Conservation (phyloP, 371 early-diverging fungal species). For the Massospora cicadina region DNA sequence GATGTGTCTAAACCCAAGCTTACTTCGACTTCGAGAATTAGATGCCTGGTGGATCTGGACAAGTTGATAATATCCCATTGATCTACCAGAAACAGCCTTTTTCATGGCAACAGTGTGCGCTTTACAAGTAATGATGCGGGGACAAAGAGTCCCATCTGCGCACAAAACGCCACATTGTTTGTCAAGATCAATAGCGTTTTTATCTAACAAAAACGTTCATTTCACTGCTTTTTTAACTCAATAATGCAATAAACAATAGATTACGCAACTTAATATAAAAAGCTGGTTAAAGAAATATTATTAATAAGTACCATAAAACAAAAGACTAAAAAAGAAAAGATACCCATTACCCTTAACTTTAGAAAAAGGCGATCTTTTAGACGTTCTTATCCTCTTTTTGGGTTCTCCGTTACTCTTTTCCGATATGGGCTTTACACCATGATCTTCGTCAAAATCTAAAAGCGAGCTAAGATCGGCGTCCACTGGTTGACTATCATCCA, state of each 20-base stretch:
- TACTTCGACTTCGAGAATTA: slow-evolving; percentile 8
- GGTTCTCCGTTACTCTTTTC: not conserved
- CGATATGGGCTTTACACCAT: not conserved
- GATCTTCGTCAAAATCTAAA: not conserved
- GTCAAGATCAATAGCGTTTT: slow-evolving; percentile 5
- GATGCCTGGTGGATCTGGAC: not conserved
- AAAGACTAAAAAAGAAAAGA: not conserved
- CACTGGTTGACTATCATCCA: not conserved
- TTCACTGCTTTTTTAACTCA: not conserved
- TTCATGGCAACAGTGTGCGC: slow-evolving; percentile 10
- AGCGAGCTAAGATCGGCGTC: not conserved
- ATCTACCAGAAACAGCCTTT: slow-evolving; percentile 8
- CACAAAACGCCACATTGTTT: slow-evolving; percentile 3
- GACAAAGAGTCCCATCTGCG: not conserved
- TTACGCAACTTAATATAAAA: too few species aligned
- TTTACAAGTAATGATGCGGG: slow-evolving; percentile 9
- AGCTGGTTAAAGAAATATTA: not conserved
- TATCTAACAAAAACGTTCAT: not conserved
- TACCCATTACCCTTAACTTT: not conserved
- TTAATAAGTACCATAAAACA: not conserved
- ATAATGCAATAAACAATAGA: too few species aligned
- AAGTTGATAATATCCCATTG: not conserved
- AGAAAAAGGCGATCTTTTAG: not conserved
- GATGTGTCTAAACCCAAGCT: not conserved
- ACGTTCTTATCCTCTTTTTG: not conserved